Evolutionary conservation across 371 early-diverging fungal species (phyloP), one percentile per base, ranked within the genome.

Genomic region (Apophysomyces sp.): DNA sequence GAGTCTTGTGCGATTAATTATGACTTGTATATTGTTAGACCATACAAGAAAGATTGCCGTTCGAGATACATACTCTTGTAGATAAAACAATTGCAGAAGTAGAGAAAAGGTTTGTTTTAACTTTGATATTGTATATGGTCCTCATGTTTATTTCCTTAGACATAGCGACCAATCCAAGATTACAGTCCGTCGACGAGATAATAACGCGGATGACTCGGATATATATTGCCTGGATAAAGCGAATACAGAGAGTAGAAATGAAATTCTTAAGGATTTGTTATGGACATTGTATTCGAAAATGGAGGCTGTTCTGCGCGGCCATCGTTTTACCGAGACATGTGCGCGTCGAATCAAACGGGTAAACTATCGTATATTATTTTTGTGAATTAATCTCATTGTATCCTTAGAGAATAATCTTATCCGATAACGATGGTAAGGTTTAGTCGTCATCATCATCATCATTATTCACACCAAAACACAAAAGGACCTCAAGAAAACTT

Each of bases 51-150:
- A 72, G 94, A 41, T 71, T 94, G 2, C 84, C 90, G 2, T 62
- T 93, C 21, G 96, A 98, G 70, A 80, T 96, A 0, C 92, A 92
- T 69, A 79, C 90, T 36, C 76, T 97, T 9, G 94, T 95, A 16
- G 97, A 97, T 65, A 84, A 92, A 56, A 91, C 95, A 1, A 88
- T 96, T 39, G 76, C 77, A 21, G 94, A 98, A 73, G 90, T 91
- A 1, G 94, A 95, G 59, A 86, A 90, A 58, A 82, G 92, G 86
- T 90, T 81, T 41, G 40, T 21, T 34, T 37, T 32, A n/a, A 30
- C 30, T 36, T 57, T 41, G 3, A 32, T 59, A 40, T 32, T 2
- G 3, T 53, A 4, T 5, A 12, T 53, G 41, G n/a, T 12, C 36
- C 13, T 40, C 2, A 11, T n/a, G n/a, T 34, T 34, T 1, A 1